A percentile compares a stretch with the other conserved stretches of the same genome.
These are phyloP conservation scores for Hygrocybe punicea DNA, from an alignment of 768 basidiomycete genomes.

Conservation along the genomic window DNA sequence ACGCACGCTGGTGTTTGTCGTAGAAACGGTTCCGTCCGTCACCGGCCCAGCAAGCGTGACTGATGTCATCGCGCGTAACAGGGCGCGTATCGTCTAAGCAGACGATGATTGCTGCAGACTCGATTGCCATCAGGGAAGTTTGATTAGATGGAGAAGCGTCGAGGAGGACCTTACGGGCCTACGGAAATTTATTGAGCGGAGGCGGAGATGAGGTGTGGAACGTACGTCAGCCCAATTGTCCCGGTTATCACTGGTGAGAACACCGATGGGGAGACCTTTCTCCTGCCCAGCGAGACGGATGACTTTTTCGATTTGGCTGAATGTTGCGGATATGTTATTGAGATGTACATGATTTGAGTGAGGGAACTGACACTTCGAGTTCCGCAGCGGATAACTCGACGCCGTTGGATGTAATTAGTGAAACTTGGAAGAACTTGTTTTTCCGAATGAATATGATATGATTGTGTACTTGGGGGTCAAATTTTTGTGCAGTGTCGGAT, in stretches of 20 bases:
- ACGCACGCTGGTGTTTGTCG: slow-evolving; percentile 92
- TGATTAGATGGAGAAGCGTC: slow-evolving; percentile 64
- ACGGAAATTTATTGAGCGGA: not conserved
- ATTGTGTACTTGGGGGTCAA: slow-evolving; percentile 68
- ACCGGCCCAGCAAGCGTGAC: slow-evolving; percentile 84
- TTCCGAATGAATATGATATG: slow-evolving; percentile 90
- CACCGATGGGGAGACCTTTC: slow-evolving; percentile 60
- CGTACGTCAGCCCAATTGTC: slow-evolving; percentile 84
- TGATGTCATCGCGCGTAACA: slow-evolving; percentile 74
- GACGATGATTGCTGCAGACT: slow-evolving; percentile 85
- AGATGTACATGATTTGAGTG: slow-evolving; percentile 1
- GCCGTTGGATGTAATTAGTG: slow-evolving; percentile 61
- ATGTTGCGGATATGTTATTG: not conserved
- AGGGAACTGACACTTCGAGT: slow-evolving; percentile 59
- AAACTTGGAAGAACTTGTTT: slow-evolving; percentile 85
- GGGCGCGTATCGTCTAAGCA: slow-evolving; percentile 83
- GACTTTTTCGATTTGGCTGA: slow-evolving; percentile 65
- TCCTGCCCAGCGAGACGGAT: slow-evolving; percentile 57
- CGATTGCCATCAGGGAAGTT: slow-evolving; percentile 69
- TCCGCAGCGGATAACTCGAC: slow-evolving; percentile 73
- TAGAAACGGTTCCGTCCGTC: slow-evolving; percentile 90
- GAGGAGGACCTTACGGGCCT: slow-evolving; percentile 57
- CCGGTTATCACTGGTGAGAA: slow-evolving; percentile 83
- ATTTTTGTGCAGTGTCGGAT: slow-evolving; percentile 80
- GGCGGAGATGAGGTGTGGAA: not conserved